These are phyloP conservation scores for Dalbergia cochinchinensis DNA, from an alignment of 306 rosid species.

Conservation along the genomic window DNA sequence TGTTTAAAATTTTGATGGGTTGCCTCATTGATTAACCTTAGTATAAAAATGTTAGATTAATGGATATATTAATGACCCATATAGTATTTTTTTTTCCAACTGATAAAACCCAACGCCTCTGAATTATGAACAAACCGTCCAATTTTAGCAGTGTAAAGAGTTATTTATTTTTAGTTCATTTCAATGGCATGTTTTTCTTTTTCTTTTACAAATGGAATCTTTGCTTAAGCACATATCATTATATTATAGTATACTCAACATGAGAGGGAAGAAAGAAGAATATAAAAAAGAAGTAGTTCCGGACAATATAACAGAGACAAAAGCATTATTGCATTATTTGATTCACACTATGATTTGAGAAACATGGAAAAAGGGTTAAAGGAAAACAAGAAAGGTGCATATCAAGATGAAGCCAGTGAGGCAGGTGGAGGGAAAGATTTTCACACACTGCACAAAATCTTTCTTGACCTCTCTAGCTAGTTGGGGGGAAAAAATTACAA, in stretches of 20 bases:
- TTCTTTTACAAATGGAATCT: conserved; percentile 23
- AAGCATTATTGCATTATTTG: conserved; percentile 50
- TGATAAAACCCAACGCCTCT: too few relatives aligned
- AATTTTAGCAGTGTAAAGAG: neutral
- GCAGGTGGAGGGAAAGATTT: conserved; percentile 45
- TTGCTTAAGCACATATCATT: conserved; percentile 7
- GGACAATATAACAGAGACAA: conserved; percentile 32
- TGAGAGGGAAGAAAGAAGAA: neutral
- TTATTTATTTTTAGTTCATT: too few relatives aligned
- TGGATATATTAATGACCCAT: too few relatives aligned
- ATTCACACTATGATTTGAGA: conserved; percentile 29
- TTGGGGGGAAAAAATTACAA: neutral
- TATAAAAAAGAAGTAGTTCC: neutral
- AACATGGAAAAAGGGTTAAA: conserved; percentile 23
- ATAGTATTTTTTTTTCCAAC: too few relatives aligned
- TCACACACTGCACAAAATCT: conserved; percentile 49
- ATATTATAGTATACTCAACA: neutral
- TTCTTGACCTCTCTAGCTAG: conserved; percentile 44
- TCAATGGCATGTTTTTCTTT: neutral
- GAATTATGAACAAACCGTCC: neutral
- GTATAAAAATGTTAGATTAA: neutral
- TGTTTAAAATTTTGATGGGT: neutral
- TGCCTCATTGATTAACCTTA: neutral
- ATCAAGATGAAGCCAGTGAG: conserved; percentile 34
- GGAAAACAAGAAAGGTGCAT: conserved; percentile 32